Percentiles rank a stretch among this genome's conserved stretches.
These are phyloP conservation scores for Pseudogymnoascus sp. DNA, from an alignment of 2,329 filamentous ascomycete species.

Conservation along the genomic window DNA sequence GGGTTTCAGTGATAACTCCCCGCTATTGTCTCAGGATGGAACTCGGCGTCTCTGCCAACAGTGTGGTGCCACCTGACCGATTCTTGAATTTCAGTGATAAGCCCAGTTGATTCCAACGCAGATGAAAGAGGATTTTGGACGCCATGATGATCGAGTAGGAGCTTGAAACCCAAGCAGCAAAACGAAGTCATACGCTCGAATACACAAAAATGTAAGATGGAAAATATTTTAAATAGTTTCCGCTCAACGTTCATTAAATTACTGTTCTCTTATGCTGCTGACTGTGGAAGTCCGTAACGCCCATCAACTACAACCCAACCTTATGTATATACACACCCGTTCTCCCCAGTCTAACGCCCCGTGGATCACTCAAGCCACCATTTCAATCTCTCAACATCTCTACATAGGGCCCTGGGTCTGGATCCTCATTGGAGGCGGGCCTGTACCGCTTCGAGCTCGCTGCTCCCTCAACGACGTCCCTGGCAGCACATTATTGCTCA, in stretches of 20 bases:
- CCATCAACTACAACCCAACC: not conserved
- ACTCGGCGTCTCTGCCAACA: not conserved
- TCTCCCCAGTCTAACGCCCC: constrained; percentile 1
- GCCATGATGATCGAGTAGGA: no score
- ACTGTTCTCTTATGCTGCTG: constrained; percentile 3
- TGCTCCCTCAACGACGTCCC: constrained; percentile 36
- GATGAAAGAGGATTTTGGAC: no score
- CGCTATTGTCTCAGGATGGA: not conserved
- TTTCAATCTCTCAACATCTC: not conserved
- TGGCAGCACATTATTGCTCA: constrained; percentile 33
- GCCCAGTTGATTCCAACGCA: no score
- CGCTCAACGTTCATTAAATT: not conserved
- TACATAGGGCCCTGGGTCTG: not conserved
- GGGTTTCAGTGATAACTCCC: not conserved
- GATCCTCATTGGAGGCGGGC: constrained; percentile 24
- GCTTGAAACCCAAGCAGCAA: no score
- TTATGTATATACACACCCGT: not conserved
- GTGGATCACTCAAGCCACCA: not conserved
- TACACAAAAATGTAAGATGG: not conserved
- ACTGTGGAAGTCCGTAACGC: constrained; percentile 1
- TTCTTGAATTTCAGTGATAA: not conserved
- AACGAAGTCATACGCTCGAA: no score
- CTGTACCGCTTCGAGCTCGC: constrained; percentile 35
- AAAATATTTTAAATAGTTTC: not conserved
- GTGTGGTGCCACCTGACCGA: not conserved